Evolutionary conservation across 2,329 filamentous ascomycete species (phyloP).

Genomic region (Xylariales sp.): DNA sequence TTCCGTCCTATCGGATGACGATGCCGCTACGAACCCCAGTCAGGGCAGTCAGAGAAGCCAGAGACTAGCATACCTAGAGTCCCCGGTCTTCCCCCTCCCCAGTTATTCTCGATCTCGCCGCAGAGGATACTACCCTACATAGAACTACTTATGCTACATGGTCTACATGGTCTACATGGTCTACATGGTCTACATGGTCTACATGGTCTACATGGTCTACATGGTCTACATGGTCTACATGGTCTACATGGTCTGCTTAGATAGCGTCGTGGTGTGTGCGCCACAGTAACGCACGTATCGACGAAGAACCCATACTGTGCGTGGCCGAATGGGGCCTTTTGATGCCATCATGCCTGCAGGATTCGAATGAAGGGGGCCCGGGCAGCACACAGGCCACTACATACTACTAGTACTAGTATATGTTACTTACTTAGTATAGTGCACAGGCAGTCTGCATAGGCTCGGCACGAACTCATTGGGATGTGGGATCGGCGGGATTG

Average conservation of each 20-base stretch:
- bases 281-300: too few species aligned
- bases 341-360: conserved; percentile 26
- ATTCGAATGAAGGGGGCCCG: background rate
- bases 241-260: too few species aligned
- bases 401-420: too few species aligned
- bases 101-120: conserved; percentile 8
- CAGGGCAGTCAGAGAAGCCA: too few species aligned
- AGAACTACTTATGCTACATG: too few species aligned
- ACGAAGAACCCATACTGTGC: background rate
- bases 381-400: background rate
- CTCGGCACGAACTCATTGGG: conserved; percentile 11
- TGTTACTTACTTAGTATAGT: too few species aligned
- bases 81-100: background rate
- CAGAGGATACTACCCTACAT: background rate
- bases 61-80: too few species aligned
- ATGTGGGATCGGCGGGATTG: background rate
- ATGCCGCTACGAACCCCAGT: background rate
- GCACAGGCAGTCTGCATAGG: background rate
- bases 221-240: too few species aligned
- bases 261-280: too few species aligned
- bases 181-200: too few species aligned
- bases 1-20: conserved; percentile 4
- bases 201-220: too few species aligned
- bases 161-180: too few species aligned
- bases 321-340: background rate